Evolutionary conservation across 2,329 filamentous ascomycete genomes (phyloP).

Genomic region (Colletotrichum navitas): DNA sequence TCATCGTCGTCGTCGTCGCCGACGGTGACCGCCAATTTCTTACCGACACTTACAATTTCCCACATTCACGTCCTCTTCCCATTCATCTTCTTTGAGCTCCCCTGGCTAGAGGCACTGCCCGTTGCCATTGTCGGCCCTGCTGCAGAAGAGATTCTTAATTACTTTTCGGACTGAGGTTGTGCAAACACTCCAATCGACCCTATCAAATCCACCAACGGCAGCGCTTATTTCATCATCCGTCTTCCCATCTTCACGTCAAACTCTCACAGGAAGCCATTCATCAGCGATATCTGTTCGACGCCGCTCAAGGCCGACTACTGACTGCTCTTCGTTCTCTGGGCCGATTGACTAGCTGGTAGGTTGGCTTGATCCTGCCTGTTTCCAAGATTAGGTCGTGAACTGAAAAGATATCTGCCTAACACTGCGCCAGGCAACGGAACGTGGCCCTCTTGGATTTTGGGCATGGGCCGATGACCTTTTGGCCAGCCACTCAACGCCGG

Average conservation of each 20-base stretch:
- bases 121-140: not conserved
- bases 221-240: not conserved
- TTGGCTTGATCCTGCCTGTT: not conserved
- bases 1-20: not conserved
- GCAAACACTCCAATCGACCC: not conserved
- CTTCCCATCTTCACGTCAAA: not conserved
- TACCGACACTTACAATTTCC: not conserved
- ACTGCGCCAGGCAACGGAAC: not conserved
- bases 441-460: not conserved
- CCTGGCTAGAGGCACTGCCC: not conserved
- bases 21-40: not conserved
- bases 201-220: not conserved
- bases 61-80: not conserved
- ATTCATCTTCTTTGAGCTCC: not conserved
- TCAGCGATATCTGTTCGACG: not conserved
- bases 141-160: not conserved
- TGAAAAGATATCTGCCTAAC: not conserved
- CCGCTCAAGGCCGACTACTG: not conserved
- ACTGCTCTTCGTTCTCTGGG: not conserved
- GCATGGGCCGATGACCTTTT: conserved; percentile 25
- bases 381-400: not conserved
- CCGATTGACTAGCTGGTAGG: not conserved
- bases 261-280: not conserved
- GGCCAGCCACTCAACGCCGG: conserved; percentile 1
- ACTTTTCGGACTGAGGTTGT: not conserved